A percentile compares a stretch with the other conserved stretches of the same genome.
Evolutionary conservation across 495 filamentous ascomycete genomes (phyloP).

Genomic region (Staphylotrichum tortipilum): DNA sequence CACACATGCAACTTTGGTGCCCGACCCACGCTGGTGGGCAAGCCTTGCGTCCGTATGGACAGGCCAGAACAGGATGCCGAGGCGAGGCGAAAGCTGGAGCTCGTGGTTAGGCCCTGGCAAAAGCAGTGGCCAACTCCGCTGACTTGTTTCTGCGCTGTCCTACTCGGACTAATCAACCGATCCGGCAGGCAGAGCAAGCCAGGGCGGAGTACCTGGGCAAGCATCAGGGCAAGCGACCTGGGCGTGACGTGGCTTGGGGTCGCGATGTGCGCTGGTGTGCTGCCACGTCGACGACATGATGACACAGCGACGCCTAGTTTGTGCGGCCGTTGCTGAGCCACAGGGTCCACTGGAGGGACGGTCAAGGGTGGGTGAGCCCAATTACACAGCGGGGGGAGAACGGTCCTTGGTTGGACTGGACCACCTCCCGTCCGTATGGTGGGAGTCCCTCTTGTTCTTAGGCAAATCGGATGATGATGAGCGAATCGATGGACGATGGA

Average conservation of each 20-base stretch:
- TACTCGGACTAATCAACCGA: too few relatives aligned
- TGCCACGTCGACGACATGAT: slow-evolving; percentile 5
- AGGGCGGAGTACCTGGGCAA: too few relatives aligned
- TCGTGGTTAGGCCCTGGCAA: too few relatives aligned
- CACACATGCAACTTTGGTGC: too few relatives aligned
- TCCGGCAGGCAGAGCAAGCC: too few relatives aligned
- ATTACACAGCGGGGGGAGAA: too few relatives aligned
- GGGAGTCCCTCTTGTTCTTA: too few relatives aligned
- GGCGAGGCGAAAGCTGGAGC: background rate
- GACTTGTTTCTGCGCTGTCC: too few relatives aligned
- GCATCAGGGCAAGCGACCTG: background rate
- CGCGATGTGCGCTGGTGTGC: background rate
- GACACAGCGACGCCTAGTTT: background rate
- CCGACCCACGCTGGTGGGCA: background rate
- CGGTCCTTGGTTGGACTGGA: background rate
- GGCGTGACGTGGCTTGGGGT: slow-evolving; percentile 10
- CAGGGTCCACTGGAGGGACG: background rate
- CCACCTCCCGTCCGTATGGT: too few relatives aligned
- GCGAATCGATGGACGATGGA: too few relatives aligned
- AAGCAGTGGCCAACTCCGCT: too few relatives aligned
- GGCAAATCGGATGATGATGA: background rate
- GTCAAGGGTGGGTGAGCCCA: background rate
- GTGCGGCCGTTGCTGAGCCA: background rate
- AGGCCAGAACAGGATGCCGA: background rate
- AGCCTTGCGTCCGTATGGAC: background rate